Base-by-base conservation (phyloP, 441 rosid genomes). In the Populus hybrid region DNA sequence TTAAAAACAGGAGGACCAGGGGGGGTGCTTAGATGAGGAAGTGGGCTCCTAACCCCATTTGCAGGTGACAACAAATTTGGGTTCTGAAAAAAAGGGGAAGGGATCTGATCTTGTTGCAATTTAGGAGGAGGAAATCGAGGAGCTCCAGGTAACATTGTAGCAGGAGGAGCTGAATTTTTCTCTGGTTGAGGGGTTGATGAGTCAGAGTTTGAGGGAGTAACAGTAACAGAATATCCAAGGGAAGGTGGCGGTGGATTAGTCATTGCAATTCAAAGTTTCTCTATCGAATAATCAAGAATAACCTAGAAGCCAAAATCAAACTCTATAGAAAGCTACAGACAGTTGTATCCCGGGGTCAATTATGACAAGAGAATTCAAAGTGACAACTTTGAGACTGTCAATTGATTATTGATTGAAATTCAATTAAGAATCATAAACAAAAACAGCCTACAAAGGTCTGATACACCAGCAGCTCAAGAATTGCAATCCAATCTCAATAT, bases 1-100 rank as follows among this genome's bases (percentile, higher is more conserved):
- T 83, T 87, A 79, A 96, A 96, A 34, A 96, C 88, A 14, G 98
- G 98, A 79, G 98, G 98, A 57, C 97, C 98, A 46, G 98, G 99
- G 0, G 98, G 98, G 57, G 96, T 94, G 87, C 98, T 94, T 83
- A 92, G 21, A 76, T 91, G 98, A 82, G 97, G 87, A 74, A 84
- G 64, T 10, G 92, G 87, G 78, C 93, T 91, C 21, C 83, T 89
- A 63, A 87, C 82, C 38, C 94, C 97, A 84, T 89, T 90, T 14
- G 85, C 83, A 32, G 97, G 90, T 10, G 97, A 91, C 72, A 85
- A 59, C 69, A 89, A 40, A 79, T 77, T 88, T 34, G 91, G 89
- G 66, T 82, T 75, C 81, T 79, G 87, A 82, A 84, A 76, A 1
- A 91, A 85, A 63, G 97, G 93, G n/a, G 94, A 88, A 81, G 85